Evolutionary conservation across 495 filamentous ascomycete genomes (phyloP).

Genomic region (Hyaloscypha variabilis): DNA sequence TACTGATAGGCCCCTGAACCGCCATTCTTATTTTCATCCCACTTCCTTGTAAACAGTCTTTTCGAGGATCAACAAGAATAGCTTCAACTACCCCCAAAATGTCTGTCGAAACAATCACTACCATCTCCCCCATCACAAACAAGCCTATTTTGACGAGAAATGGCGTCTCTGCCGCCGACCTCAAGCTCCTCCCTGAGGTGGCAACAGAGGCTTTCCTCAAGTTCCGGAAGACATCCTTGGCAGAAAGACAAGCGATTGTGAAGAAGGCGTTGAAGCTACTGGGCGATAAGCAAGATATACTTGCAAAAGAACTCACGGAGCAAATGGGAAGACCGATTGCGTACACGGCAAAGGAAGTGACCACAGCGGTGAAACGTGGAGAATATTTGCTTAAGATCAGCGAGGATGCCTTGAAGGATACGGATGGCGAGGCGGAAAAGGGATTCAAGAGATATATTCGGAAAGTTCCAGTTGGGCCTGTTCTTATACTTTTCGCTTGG

Average conservation of each 20-base stretch:
- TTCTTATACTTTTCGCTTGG: constrained; percentile 90
- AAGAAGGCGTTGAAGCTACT: constrained; percentile 72
- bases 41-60: constrained; percentile 1
- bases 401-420: constrained; percentile 69
- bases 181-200: constrained; percentile 63
- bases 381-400: constrained; percentile 83
- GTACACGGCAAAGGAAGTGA: constrained; percentile 79
- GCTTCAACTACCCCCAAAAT: constrained; percentile 44
- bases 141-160: constrained; percentile 74
- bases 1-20: not conserved
- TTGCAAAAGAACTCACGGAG: constrained; percentile 83
- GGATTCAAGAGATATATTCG: constrained; percentile 89
- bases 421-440: constrained; percentile 75
- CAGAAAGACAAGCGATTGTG: constrained; percentile 74
- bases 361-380: constrained; percentile 77
- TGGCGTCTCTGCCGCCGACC: constrained; percentile 66
- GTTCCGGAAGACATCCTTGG: constrained; percentile 66
- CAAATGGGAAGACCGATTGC: constrained; percentile 94
- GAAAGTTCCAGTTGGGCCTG: constrained; percentile 82
- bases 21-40: constrained; percentile 17
- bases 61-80: not conserved
- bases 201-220: constrained; percentile 72
- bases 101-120: constrained; percentile 80
- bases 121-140: constrained; percentile 87
- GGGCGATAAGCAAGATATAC: constrained; percentile 68